Conservation (phyloP, 2,329 filamentous ascomycete genomes). For the Alternaria triticimaculans region DNA sequence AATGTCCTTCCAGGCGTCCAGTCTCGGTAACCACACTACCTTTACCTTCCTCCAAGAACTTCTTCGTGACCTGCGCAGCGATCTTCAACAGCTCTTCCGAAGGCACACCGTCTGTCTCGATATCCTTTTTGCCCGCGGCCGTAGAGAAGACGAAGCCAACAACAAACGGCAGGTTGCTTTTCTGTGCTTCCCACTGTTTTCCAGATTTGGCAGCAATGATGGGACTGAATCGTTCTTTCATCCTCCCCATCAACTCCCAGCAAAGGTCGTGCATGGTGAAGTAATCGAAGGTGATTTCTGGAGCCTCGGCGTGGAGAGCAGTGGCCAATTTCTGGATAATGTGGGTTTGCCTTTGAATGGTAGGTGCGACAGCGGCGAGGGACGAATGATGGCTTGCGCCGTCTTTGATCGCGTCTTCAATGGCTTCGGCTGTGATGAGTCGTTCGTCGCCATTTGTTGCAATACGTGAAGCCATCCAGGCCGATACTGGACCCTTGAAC, state of each 20-base stretch:
- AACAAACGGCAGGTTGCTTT: not conserved
- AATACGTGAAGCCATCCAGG: not conserved
- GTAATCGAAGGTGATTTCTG: not conserved
- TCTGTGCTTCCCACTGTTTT: not conserved
- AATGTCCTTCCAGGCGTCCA: not conserved
- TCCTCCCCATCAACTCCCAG: not conserved
- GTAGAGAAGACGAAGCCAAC: not conserved
- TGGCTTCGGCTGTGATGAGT: not conserved
- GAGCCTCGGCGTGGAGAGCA: not conserved
- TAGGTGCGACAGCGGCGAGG: not conserved
- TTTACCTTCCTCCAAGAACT: not conserved
- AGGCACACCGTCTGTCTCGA: not conserved
- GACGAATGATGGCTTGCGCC: not conserved
- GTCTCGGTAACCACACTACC: not conserved
- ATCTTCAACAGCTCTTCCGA: not conserved
- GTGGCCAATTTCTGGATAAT: not conserved
- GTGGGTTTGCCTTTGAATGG: not conserved
- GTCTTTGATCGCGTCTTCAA: not conserved
- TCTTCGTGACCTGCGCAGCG: not conserved
- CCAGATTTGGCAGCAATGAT: not conserved
- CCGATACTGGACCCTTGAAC: not conserved
- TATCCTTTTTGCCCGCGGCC: not conserved
- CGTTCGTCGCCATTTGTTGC: not conserved
- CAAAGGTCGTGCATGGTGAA: not conserved
- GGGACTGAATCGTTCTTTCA: not conserved